Percentiles rank a stretch among this genome's conserved stretches.
phyloP scores from a whole-genome alignment of 2,329 filamentous ascomycete genomes.

The Colletotrichum falcatum region DNA sequence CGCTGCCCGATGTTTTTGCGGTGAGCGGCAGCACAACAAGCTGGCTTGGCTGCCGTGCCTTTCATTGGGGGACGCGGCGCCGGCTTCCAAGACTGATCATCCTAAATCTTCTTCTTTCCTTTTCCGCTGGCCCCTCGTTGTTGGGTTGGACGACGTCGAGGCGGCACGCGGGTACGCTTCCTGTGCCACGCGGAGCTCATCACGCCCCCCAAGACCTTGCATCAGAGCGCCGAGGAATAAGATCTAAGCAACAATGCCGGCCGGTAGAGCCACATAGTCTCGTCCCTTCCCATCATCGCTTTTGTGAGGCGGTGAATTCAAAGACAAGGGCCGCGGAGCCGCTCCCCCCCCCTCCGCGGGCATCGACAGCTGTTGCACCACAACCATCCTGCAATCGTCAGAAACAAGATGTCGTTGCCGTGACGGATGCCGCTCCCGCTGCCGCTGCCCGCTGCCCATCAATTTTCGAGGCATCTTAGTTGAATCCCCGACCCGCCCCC shows the following conservation, averaged over 20 bases:
- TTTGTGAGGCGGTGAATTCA: slow-evolving; percentile 38
- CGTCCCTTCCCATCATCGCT: slow-evolving; percentile 1
- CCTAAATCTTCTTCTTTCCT: slow-evolving; percentile 13
- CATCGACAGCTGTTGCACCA: slow-evolving; percentile 25
- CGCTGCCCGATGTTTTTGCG: slow-evolving; percentile 37
- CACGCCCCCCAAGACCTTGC: slow-evolving; percentile 25
- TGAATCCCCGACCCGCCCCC: slow-evolving; percentile 4
- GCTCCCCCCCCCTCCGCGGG: slow-evolving; percentile 23
- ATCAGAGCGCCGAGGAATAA: slow-evolving; percentile 38
- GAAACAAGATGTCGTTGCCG: neutral
- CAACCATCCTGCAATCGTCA: slow-evolving; percentile 1
- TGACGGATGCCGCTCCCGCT: slow-evolving; percentile 2
- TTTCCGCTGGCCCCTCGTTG: slow-evolving; percentile 7
- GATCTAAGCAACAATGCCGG: slow-evolving; percentile 28
- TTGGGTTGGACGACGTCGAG: slow-evolving; percentile 12
- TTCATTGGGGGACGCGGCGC: slow-evolving; percentile 19
- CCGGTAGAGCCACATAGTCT: slow-evolving; percentile 27
- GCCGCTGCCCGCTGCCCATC: slow-evolving; percentile 4
- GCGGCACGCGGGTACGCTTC: slow-evolving; percentile 35
- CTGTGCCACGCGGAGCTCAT: slow-evolving; percentile 40
- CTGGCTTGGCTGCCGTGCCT: slow-evolving; percentile 16
- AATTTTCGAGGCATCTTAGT: slow-evolving; percentile 14
- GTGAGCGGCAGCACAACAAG: slow-evolving; percentile 28
- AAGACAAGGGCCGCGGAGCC: slow-evolving; percentile 24
- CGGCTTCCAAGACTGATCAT: slow-evolving; percentile 15